Conservation (phyloP, 495 filamentous ascomycete genomes). For the Xylona heveae region DNA sequence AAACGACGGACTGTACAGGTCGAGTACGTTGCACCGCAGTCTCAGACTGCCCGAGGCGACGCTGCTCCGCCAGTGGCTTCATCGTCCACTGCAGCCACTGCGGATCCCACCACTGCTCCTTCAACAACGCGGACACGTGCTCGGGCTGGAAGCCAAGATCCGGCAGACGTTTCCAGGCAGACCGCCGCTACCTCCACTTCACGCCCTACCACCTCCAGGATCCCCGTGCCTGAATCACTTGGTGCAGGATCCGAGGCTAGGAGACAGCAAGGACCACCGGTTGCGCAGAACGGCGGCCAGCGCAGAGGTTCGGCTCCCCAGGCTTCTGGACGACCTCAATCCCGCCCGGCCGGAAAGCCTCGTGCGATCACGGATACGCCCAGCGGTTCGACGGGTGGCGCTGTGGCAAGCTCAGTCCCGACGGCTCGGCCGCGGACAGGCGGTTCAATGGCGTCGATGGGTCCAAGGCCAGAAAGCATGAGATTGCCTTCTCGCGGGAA, state of each 20-base stretch:
- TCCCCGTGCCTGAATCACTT: too few species aligned
- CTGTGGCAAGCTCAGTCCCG: constrained; percentile 19
- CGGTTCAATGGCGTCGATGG: constrained; percentile 54
- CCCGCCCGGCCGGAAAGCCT: too few species aligned
- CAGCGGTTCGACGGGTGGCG: constrained; percentile 23
- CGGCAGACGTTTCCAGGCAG: constrained; percentile 17
- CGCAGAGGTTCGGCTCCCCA: too few species aligned
- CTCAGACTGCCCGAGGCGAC: constrained; percentile 53
- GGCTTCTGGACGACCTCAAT: too few species aligned
- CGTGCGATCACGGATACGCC: too few species aligned
- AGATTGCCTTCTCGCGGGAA: constrained; percentile 53
- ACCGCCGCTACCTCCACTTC: too few species aligned
- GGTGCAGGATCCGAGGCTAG: too few species aligned
- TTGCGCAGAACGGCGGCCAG: constrained; percentile 18
- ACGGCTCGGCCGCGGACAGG: constrained; percentile 55
- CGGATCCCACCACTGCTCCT: constrained; percentile 3
- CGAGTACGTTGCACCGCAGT: constrained; percentile 87
- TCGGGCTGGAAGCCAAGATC: constrained; percentile 25
- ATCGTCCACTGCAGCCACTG: constrained; percentile 2
- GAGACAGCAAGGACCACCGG: constrained; percentile 26
- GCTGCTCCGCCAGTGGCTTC: constrained; percentile 9
- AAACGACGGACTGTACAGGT: constrained; percentile 93
- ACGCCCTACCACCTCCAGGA: too few species aligned
- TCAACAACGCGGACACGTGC: constrained; percentile 23
- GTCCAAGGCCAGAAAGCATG: constrained; percentile 25